Percentiles rank a stretch among this genome's conserved stretches.
These are phyloP conservation scores for Chenopodium formosanum DNA, from an alignment of 148 eudicot genomes.

Conservation along the genomic window DNA sequence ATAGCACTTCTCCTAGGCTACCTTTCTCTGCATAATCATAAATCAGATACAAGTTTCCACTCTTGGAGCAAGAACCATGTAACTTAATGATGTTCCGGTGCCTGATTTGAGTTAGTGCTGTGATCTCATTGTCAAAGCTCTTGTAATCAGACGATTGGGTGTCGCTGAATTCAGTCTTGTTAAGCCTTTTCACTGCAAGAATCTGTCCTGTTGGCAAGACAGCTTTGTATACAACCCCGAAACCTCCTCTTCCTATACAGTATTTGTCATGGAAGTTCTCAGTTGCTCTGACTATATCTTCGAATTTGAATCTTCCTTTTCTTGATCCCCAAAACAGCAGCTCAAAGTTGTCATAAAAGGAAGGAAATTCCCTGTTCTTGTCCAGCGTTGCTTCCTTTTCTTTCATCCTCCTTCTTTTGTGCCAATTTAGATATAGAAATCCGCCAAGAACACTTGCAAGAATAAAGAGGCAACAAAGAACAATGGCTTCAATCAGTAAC, in stretches of 20 bases:
- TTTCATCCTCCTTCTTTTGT: not conserved
- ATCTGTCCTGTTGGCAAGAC: constrained; percentile 23
- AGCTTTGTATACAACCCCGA: constrained; percentile 38
- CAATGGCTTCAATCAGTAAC: constrained; percentile 4
- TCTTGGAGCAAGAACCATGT: constrained; percentile 25
- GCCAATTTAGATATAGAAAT: not conserved
- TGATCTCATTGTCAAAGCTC: constrained; percentile 37
- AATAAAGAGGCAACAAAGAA: constrained; percentile 14
- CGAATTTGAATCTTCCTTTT: constrained; percentile 18
- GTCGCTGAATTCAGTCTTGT: not conserved
- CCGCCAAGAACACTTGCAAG: constrained; percentile 12
- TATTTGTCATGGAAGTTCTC: constrained; percentile 27
- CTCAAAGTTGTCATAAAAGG: constrained; percentile 18
- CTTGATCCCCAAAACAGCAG: constrained; percentile 15
- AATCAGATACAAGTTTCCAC: constrained; percentile 17
- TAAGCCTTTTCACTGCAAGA: constrained; percentile 33
- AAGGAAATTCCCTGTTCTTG: not conserved
- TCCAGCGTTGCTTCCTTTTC: not conserved
- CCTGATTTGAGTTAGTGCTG: constrained; percentile 31
- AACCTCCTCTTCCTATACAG: constrained; percentile 35
- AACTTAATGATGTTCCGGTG: constrained; percentile 35
- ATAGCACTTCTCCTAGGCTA: constrained; percentile 30
- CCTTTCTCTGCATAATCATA: constrained; percentile 36
- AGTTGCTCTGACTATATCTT: constrained; percentile 24
- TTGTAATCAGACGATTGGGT: constrained; percentile 4